Percentiles rank a stretch among this genome's conserved stretches.
Conservation (phyloP, 768 basidiomycete genomes). For the Tremella fuciformis region DNA sequence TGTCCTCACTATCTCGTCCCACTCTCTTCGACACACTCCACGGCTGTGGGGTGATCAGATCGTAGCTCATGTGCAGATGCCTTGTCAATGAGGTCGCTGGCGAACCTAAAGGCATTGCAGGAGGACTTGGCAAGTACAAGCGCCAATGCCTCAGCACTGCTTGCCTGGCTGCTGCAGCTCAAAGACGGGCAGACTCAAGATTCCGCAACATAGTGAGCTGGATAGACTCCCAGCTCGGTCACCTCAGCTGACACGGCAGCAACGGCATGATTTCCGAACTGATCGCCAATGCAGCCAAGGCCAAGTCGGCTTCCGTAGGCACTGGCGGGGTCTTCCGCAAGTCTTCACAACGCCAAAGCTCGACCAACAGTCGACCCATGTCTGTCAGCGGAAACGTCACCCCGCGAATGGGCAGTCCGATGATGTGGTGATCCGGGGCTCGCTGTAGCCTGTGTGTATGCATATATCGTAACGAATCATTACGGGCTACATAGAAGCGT, state of each 20-base stretch:
- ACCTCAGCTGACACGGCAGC: slow-evolving; percentile 57
- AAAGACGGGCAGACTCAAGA: slow-evolving; percentile 48
- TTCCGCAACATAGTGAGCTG: slow-evolving; percentile 44
- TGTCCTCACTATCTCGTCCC: background rate
- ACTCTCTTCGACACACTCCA: slow-evolving; percentile 30
- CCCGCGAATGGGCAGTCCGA: slow-evolving; percentile 37
- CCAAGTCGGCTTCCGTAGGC: slow-evolving; percentile 42
- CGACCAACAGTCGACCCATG: slow-evolving; percentile 16
- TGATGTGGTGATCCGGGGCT: slow-evolving; percentile 7
- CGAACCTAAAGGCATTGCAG: slow-evolving; percentile 65
- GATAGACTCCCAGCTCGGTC: background rate
- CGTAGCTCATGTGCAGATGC: slow-evolving; percentile 57
- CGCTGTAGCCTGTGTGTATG: background rate
- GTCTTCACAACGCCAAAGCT: slow-evolving; percentile 21
- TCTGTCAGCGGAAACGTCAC: slow-evolving; percentile 31
- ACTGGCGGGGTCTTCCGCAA: slow-evolving; percentile 45
- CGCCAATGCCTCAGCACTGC: slow-evolving; percentile 66
- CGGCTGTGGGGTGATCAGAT: slow-evolving; percentile 6
- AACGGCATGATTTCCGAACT: slow-evolving; percentile 87
- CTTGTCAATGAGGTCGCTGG: slow-evolving; percentile 67
- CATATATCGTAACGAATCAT: background rate
- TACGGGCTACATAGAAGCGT: background rate
- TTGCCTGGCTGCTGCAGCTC: slow-evolving; percentile 78
- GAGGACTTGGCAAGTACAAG: slow-evolving; percentile 69
- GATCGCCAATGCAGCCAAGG: slow-evolving; percentile 71